Conservation (phyloP, 2,329 filamentous ascomycete genomes). For the Claviceps lovelessii region DNA sequence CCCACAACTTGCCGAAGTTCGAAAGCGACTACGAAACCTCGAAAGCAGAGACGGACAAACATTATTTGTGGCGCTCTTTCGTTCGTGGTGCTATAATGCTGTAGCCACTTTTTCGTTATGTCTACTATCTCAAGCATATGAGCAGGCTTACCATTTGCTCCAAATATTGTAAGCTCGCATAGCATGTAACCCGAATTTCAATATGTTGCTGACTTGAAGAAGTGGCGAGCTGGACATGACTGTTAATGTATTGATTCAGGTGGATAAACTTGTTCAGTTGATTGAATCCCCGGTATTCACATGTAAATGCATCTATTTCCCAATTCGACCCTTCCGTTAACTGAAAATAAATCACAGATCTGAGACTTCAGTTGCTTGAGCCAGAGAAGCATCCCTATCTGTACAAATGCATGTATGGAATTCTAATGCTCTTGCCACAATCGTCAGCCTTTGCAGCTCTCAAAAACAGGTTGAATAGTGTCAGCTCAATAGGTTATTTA, state of each 20-base stretch:
- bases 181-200: not conserved
- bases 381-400: constrained; percentile 89
- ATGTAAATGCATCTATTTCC: constrained; percentile 40
- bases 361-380: constrained; percentile 86
- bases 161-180: constrained; percentile 64
- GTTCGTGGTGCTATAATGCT: constrained; percentile 96
- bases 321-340: not conserved
- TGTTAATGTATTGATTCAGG: constrained; percentile 95
- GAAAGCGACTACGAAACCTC: constrained; percentile 77
- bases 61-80: constrained; percentile 87
- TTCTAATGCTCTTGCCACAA: constrained; percentile 96
- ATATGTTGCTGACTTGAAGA: constrained; percentile 5
- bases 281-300: constrained; percentile 97
- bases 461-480: constrained; percentile 92
- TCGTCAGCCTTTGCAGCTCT: constrained; percentile 92
- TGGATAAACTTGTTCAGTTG: constrained; percentile 93
- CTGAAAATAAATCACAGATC: constrained; percentile 39
- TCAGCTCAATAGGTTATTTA: constrained; percentile 90
- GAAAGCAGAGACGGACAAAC: constrained; percentile 91
- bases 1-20: constrained; percentile 78
- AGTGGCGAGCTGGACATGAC: constrained; percentile 97
- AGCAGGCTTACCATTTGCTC: constrained; percentile 89
- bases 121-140: constrained; percentile 88
- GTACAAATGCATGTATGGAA: constrained; percentile 93
- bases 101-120: constrained; percentile 96